A percentile compares a stretch with the other conserved stretches of the same genome.
Evolutionary conservation across 1,284 basidiomycete species (phyloP).

Genomic region (Moesziomyces sp.): DNA sequence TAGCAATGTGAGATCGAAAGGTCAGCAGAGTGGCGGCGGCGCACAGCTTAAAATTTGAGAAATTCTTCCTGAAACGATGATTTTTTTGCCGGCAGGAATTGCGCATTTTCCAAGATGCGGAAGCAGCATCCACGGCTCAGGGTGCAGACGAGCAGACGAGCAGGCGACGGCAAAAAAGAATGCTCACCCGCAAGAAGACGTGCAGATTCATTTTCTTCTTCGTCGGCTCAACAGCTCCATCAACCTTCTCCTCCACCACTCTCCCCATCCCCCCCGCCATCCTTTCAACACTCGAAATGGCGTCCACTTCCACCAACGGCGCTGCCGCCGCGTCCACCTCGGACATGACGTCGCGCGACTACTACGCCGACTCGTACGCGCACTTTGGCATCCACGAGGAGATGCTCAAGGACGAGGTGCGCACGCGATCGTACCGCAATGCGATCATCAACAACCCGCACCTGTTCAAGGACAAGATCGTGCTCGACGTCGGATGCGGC

Average conservation of each 20-base stretch:
- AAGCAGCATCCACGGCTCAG: not conserved
- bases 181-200: not conserved
- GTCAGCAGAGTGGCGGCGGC: not conserved
- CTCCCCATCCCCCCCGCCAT: not conserved
- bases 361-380: constrained; percentile 67
- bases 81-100: not conserved
- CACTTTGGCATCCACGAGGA: constrained; percentile 73
- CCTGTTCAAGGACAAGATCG: constrained; percentile 80
- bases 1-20: constrained; percentile 15
- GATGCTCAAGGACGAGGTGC: constrained; percentile 97
- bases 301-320: constrained; percentile 48
- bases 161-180: too few species aligned
- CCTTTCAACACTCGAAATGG: constrained; percentile 27
- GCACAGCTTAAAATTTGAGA: constrained; percentile 3
- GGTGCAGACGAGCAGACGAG: not conserved
- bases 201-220: not conserved
- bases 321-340: constrained; percentile 30
- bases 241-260: not conserved
- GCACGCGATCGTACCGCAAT: constrained; percentile 92
- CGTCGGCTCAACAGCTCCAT: not conserved
- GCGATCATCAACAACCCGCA: constrained; percentile 95
- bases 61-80: constrained; percentile 5
- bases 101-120: not conserved
- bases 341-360: constrained; percentile 64
- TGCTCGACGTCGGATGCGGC: constrained; percentile 97